A percentile compares a stretch with the other conserved stretches of the same genome.
These are phyloP conservation scores for Chalciporus sp. DNA, from an alignment of 1,284 basidiomycete genomes.

Conservation along the genomic window DNA sequence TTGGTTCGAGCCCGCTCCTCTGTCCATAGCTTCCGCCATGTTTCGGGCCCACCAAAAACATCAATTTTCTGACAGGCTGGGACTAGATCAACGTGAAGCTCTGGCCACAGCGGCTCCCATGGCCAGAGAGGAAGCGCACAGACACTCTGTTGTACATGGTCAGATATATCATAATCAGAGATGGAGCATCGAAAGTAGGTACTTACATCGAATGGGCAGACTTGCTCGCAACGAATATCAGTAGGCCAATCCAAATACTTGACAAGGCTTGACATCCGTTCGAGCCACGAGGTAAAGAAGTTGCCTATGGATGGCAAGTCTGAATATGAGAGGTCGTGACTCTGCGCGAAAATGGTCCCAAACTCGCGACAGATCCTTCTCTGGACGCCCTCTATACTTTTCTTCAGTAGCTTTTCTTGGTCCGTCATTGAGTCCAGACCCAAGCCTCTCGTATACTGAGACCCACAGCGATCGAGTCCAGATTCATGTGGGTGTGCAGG, in stretches of 20 bases:
- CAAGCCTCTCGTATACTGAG: slow-evolving; percentile 2
- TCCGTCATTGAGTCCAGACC: background rate
- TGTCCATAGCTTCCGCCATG: slow-evolving; percentile 5
- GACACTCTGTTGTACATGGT: background rate
- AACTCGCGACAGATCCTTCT: slow-evolving; percentile 5
- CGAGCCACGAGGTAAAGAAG: background rate
- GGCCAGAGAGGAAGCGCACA: slow-evolving; percentile 7
- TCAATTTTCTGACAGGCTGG: slow-evolving; percentile 8
- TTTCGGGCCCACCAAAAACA: slow-evolving; percentile 6
- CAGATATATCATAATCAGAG: background rate
- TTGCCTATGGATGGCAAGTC: background rate
- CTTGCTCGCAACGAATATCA: slow-evolving; percentile 3
- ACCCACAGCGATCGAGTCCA: slow-evolving; percentile 3
- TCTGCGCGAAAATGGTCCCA: slow-evolving; percentile 8
- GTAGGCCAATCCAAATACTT: slow-evolving; percentile 9
- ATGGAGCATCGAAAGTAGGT: background rate
- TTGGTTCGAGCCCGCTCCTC: background rate
- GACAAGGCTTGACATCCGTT: slow-evolving; percentile 1
- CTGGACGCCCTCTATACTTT: slow-evolving; percentile 4
- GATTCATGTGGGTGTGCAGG: background rate
- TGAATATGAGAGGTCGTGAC: background rate
- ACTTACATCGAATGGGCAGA: background rate
- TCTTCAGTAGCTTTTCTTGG: slow-evolving; percentile 4
- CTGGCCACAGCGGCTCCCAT: slow-evolving; percentile 2
- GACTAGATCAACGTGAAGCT: slow-evolving; percentile 3